A percentile compares a stretch with the other conserved stretches of the same genome.
Conservation (phyloP, 2,329 filamentous ascomycete species). For the Neonectria punicea region DNA sequence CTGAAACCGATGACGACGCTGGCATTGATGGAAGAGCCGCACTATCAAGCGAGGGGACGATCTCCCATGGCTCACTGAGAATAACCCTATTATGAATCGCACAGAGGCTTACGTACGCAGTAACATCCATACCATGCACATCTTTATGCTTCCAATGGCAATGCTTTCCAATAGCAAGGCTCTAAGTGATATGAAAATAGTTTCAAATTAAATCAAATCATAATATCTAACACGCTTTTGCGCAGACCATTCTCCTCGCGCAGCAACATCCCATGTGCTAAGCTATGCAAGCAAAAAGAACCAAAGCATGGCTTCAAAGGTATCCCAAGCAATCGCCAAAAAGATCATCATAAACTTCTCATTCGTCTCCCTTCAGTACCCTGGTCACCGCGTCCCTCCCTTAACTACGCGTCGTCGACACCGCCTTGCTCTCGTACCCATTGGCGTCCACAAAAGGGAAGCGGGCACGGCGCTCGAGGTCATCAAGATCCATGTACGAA, state of each 20-base stretch:
- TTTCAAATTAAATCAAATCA: neutral
- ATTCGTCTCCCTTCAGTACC: slow-evolving; percentile 1
- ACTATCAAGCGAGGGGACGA: neutral
- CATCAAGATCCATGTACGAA: slow-evolving; percentile 82
- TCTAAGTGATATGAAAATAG: slow-evolving; percentile 11
- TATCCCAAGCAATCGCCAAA: slow-evolving; percentile 16
- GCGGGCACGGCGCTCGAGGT: slow-evolving; percentile 79
- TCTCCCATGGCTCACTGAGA: neutral
- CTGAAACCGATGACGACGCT: slow-evolving; percentile 2
- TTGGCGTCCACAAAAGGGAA: slow-evolving; percentile 73
- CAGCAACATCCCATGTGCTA: slow-evolving; percentile 25
- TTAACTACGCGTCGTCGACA: slow-evolving; percentile 49
- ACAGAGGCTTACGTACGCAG: neutral
- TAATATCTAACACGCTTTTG: slow-evolving; percentile 8
- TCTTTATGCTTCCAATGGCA: neutral
- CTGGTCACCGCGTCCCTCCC: neutral
- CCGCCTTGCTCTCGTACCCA: slow-evolving; percentile 59
- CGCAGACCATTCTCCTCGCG: slow-evolving; percentile 16
- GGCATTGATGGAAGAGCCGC: neutral
- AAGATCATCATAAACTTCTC: neutral
- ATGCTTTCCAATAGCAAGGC: neutral
- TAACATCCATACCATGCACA: neutral
- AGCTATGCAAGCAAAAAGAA: slow-evolving; percentile 33
- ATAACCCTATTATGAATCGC: neutral
- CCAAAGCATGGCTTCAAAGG: slow-evolving; percentile 11